Base-by-base conservation (phyloP, 768 basidiomycete species). In the Mycena galopus region DNA sequence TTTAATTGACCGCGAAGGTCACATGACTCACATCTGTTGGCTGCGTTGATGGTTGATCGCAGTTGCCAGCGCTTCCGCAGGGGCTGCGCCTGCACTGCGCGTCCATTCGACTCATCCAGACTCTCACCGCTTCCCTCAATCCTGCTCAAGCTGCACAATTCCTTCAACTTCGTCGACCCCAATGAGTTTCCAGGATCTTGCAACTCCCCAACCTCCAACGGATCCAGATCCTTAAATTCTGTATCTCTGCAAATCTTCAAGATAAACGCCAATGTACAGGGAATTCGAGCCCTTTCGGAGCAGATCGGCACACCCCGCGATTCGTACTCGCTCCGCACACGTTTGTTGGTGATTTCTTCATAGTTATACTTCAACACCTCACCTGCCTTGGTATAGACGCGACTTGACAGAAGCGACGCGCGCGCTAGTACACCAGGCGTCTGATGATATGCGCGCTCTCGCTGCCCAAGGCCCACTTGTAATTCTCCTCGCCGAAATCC, bases 141-240 rank as follows among this genome's bases (percentile, higher is more conserved):
- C n/a, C n/a, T n/a, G n/a, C n/a, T 23, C 23, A 50, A 25, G 47
- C 8, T 50, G n/a, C 12, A 25, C n/a, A 50, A 7, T 9, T 8
- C 23, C 9, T 16, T 50, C 4, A 8, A 7, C 42, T 44, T 51
- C 50, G 9, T 51, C 27, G 5, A 21, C 56, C 23, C 25, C 62
- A 7, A 64, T 64, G 62, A 65, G 63, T 51, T 65, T 65, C 25
- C 63, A 65, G 14, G 51, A 65, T 17, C 12, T 55, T 7, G 33
- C 25, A 5, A 10, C 63, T 17, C 35, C 35, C 14, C 11, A n/a
- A 19, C 50, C 25, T 9, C 9, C 42, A 1, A 8, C 47, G 47
- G 27, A 19, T 42, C 65, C 29, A n/a, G n/a, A n/a, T n/a, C n/a
- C n/a, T n/a, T n/a, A n/a, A n/a, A n/a, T n/a, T 66, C 65, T 1